Evolutionary conservation across 1,284 basidiomycete species (phyloP), one percentile per base, ranked within the genome.

Genomic region (Ustilago tritici): DNA sequence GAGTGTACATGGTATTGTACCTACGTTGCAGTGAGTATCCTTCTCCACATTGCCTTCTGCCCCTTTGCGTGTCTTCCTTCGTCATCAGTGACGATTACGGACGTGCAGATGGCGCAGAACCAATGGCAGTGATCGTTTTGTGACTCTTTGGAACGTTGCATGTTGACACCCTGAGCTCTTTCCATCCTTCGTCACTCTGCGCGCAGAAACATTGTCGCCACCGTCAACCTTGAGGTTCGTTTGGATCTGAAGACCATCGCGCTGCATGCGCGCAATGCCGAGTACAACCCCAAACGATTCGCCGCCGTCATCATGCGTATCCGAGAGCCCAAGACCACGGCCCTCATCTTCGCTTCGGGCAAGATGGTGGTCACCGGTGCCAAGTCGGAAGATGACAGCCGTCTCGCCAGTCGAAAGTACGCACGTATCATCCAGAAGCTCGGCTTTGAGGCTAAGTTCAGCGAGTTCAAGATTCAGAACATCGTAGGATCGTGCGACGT

Each of bases 211-310:
- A 99, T 99, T 78, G 96, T 99, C 81, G 96, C 97, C 11, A 99
- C 97, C 15, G 97, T 99, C 87, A 99, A 99, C 86, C 91, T 99
- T 55, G 96, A 98, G 87, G 98, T 95, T 79, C 91, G 95, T 46
- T 89, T 99, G 66, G 97, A 99, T 87, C 89, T 99, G 72, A 99
- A 99, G 90, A 99, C 97, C 58, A 99, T 99, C 77, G 96, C 96
- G 19, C 88, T 99, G 73, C 97, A 99, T 83, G 97, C 97, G 0
- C 91, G 97, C 76, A 99, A 99, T 87, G 97, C 97, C 49, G 97
- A 99, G 89, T 99, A 99, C 88, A 99, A 98, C 87, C 97, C 97
- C 56, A 99, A 99, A 95, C 95, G 97, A 92, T 99, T 99, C 89
- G 97, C 97, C 79, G 97, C 97, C 71, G 97, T 99, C 78, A 99